Evolutionary conservation across 345 rosid genomes (phyloP).

Genomic region (Populus alba): DNA sequence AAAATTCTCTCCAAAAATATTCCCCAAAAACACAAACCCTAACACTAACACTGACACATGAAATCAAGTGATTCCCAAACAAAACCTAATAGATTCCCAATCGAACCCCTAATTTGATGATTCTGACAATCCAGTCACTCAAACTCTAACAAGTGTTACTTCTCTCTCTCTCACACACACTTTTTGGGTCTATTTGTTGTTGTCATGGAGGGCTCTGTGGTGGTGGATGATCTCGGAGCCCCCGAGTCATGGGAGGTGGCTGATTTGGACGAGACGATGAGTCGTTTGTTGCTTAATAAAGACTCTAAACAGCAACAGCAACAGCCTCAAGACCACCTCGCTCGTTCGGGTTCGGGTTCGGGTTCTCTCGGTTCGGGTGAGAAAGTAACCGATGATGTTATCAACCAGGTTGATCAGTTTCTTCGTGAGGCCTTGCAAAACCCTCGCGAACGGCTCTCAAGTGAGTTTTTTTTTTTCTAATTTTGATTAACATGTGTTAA

Average conservation of each 20-base stretch:
- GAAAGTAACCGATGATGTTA: slow-evolving; percentile 36
- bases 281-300: slow-evolving; percentile 50
- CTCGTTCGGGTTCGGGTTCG: neutral
- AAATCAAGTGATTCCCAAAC: slow-evolving; percentile 5
- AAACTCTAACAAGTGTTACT: slow-evolving; percentile 12
- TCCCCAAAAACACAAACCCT: slow-evolving; percentile 8
- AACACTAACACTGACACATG: slow-evolving; percentile 20
- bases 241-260: slow-evolving; percentile 90
- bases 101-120: slow-evolving; percentile 2
- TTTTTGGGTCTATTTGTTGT: neutral
- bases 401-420: slow-evolving; percentile 67
- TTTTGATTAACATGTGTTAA: neutral
- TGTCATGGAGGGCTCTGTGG: slow-evolving; percentile 65
- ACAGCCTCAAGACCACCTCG: neutral
- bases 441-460: slow-evolving; percentile 75
- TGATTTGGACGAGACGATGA: slow-evolving; percentile 70
- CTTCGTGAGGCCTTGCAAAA: slow-evolving; percentile 73
- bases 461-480: slow-evolving; percentile 30
- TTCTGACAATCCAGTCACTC: neutral
- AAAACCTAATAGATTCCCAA: neutral
- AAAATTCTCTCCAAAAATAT: neutral
- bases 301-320: slow-evolving; percentile 17
- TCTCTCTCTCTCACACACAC: neutral
- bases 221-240: slow-evolving; percentile 64
- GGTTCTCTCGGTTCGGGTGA: slow-evolving; percentile 4